phyloP scores from a whole-genome alignment of 73 alveolate species.

The Tetrahymena malaccensis region DNA sequence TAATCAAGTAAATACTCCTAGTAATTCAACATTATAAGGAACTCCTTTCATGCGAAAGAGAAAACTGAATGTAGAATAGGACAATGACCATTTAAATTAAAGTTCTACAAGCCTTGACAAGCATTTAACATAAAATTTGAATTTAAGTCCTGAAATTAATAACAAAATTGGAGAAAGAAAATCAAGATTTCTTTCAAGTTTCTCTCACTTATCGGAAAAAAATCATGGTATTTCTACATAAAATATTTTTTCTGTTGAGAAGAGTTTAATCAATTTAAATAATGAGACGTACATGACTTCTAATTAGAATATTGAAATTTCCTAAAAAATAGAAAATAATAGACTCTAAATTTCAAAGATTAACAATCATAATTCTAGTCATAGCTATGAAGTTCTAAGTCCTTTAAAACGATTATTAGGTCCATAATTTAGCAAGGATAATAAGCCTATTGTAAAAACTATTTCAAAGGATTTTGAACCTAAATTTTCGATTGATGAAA shows the following conservation, averaged over 20 bases:
- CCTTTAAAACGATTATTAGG: not conserved
- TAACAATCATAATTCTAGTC: not conserved
- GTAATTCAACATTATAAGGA: not conserved
- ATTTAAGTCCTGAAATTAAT: not conserved
- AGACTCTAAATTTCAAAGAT: not conserved
- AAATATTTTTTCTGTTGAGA: not conserved
- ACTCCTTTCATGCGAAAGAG: not conserved
- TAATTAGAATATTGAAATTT: not conserved
- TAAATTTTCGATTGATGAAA: not conserved
- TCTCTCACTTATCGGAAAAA: not conserved
- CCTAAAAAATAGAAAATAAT: not conserved
- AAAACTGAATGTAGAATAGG: not conserved
- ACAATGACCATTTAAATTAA: not conserved
- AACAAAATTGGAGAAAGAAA: not conserved
- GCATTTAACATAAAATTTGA: not conserved
- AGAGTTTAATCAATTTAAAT: not conserved
- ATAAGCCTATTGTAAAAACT: not conserved
- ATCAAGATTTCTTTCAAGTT: not conserved
- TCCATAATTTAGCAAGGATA: not conserved
- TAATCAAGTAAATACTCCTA: not conserved
- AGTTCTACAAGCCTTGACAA: not conserved
- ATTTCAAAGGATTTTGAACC: not conserved
- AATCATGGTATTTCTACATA: not conserved
- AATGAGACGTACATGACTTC: not conserved
- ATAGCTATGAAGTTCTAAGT: not conserved